phyloP scores from a whole-genome alignment of 805 yeast species.

The Kluyveromyces dobzhanskii region DNA sequence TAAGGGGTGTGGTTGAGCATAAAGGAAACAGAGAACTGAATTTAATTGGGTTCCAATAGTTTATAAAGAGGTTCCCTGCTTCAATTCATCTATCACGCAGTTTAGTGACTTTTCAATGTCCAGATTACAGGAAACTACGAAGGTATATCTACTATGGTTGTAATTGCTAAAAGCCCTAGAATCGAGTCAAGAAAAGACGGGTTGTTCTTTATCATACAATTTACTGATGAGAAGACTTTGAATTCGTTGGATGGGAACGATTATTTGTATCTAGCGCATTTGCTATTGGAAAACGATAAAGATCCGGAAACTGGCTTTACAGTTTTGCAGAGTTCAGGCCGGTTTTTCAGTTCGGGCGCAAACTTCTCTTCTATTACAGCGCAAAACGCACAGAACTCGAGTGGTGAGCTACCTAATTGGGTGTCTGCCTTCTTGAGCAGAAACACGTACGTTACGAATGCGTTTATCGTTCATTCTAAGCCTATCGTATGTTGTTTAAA shows the following conservation, averaged over 20 bases:
- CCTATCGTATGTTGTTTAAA: conserved; percentile 65
- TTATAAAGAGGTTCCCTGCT: no score
- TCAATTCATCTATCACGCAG: no score
- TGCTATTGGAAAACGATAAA: conserved; percentile 52
- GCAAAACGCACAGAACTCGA: conserved; percentile 6
- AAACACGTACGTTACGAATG: conserved; percentile 59
- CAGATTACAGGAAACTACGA: no score
- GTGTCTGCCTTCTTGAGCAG: conserved; percentile 54
- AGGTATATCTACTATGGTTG: no score
- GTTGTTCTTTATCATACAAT: conserved; percentile 49
- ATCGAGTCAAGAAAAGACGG: conserved; percentile 13
- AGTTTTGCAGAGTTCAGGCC: conserved; percentile 59
- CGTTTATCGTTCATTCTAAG: conserved; percentile 63
- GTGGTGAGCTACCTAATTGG: conserved; percentile 36
- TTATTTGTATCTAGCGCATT: conserved; percentile 50
- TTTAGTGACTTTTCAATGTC: no score
- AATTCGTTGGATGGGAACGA: conserved; percentile 65
- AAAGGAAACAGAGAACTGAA: no score
- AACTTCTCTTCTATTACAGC: conserved; percentile 38
- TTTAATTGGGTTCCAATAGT: no score
- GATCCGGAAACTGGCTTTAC: conserved; percentile 58
- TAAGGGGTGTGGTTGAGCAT: no score
- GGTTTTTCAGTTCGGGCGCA: conserved; percentile 82
- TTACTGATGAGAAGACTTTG: conserved; percentile 50
- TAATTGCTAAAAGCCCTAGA: conserved; percentile 6